Percentiles rank a stretch among this genome's conserved stretches.
Conservation (phyloP, 805 yeast species). For the Ogataea parapolymorpha region DNA sequence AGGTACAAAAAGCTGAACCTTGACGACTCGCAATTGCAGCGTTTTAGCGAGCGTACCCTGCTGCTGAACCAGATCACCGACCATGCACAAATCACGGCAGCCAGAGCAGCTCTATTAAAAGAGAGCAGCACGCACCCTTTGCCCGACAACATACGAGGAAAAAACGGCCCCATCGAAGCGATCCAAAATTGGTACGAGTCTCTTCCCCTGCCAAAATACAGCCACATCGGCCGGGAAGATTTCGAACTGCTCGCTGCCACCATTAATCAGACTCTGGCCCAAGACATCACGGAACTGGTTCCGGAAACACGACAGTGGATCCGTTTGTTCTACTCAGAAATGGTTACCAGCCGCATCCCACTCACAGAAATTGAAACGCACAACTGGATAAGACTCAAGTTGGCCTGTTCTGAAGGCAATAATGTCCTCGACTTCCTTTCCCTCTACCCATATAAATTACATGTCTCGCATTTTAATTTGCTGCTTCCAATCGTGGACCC, state of each 20-base stretch:
- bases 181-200: conserved; percentile 1
- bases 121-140: too few species aligned
- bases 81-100: conserved; percentile 2
- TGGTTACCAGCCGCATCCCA: not conserved
- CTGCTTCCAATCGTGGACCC: conserved; percentile 4
- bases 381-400: conserved; percentile 10
- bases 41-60: not conserved
- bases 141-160: too few species aligned
- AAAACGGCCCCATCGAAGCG: not conserved
- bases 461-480: conserved; percentile 14
- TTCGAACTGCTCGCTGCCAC: not conserved
- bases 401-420: not conserved
- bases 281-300: not conserved
- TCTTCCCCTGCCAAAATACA: conserved; percentile 1
- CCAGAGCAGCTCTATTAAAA: not conserved
- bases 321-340: conserved; percentile 7
- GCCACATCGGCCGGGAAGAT: not conserved
- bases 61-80: conserved; percentile 4
- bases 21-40: not conserved
- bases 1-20: not conserved
- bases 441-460: conserved; percentile 3
- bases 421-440: conserved; percentile 4
- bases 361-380: conserved; percentile 15
- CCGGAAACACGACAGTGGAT: conserved; percentile 7
- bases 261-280: not conserved